phyloP scores from a whole-genome alignment of 1,139 yeast species.

The Zygosaccharomyces pseudobailii region DNA sequence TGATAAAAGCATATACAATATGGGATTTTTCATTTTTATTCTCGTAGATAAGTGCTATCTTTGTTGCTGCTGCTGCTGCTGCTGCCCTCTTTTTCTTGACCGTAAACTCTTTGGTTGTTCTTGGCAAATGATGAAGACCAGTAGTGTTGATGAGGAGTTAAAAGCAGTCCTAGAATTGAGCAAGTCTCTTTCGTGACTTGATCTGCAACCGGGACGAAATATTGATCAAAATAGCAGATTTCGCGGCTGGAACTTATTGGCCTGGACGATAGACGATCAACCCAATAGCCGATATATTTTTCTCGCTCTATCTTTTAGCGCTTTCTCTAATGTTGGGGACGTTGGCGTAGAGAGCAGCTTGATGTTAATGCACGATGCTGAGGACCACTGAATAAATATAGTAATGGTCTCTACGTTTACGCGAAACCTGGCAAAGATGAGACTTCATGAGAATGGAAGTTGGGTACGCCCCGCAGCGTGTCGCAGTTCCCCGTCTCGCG shows the following conservation, averaged over 20 bases:
- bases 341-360: neutral
- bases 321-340: neutral
- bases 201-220: neutral
- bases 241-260: neutral
- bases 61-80: constrained; percentile 3
- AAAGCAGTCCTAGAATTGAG: neutral
- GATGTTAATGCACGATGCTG: neutral
- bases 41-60: neutral
- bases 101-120: neutral
- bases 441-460: neutral
- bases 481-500: neutral
- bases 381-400: neutral
- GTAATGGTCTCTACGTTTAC: neutral
- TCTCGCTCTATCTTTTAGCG: neutral
- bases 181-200: neutral
- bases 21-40: neutral
- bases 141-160: neutral
- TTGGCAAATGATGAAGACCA: neutral
- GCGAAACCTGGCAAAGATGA: neutral
- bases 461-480: neutral
- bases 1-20: constrained; percentile 1
- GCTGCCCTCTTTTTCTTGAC: neutral
- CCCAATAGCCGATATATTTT: no score
- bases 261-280: neutral
- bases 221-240: neutral